A percentile compares a stretch with the other conserved stretches of the same genome.
Evolutionary conservation across 176 grass and related monocot species (phyloP).

Genomic region (Oropetium thomaeum): DNA sequence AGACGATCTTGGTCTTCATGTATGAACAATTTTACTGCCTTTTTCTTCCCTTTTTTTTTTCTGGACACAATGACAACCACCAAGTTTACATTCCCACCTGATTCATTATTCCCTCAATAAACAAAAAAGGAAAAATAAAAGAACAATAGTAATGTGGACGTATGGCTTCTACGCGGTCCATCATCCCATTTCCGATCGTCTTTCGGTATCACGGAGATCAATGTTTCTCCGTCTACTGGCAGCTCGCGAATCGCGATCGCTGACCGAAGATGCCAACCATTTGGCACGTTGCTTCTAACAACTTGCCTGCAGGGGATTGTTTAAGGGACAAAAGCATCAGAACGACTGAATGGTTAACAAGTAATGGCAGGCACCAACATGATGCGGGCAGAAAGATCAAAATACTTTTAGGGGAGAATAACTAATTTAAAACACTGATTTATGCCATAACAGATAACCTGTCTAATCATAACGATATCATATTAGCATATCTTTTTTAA

Average conservation of each 20-base stretch:
- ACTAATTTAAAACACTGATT: too few species aligned
- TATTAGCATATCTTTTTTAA: too few species aligned
- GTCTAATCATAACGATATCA: too few species aligned
- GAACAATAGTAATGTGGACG: constrained; percentile 35
- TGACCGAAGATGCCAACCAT: constrained; percentile 60
- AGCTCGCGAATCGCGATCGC: constrained; percentile 54
- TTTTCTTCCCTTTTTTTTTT: constrained; percentile 12
- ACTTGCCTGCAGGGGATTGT: constrained; percentile 55
- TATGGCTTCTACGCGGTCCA: constrained; percentile 33
- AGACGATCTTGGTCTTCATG: constrained; percentile 34
- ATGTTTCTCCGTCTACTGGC: constrained; percentile 49
- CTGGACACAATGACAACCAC: constrained; percentile 41
- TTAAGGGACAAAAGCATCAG: constrained; percentile 18
- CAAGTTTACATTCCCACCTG: constrained; percentile 35
- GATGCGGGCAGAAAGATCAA: not conserved
- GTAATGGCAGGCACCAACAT: constrained; percentile 13
- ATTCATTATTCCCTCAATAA: constrained; percentile 44
- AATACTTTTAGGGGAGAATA: not conserved
- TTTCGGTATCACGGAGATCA: constrained; percentile 29
- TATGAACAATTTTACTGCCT: constrained; percentile 38
- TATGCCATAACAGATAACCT: too few species aligned
- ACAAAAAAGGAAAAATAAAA: constrained; percentile 17
- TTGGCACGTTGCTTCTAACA: constrained; percentile 65
- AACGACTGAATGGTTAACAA: constrained; percentile 18
- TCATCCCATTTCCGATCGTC: constrained; percentile 34